Base-by-base conservation (phyloP, 495 filamentous ascomycete genomes). In the Lophiostoma macrostomum region DNA sequence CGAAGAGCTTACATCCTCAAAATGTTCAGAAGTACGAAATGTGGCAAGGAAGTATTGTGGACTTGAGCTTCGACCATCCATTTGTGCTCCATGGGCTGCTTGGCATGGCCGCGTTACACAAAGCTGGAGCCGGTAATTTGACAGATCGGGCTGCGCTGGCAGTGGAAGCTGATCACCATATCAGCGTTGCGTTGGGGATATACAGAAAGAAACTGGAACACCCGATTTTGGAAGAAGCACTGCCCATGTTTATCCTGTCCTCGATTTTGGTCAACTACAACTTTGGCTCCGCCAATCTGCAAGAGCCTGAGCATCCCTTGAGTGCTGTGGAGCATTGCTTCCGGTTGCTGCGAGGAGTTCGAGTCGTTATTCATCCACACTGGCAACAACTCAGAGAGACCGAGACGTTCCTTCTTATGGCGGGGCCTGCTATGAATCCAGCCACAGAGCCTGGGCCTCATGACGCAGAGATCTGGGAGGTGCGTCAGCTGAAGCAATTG, bases 21-120 rank as follows among this genome's bases (percentile, higher is more conserved):
- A 6, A 4, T 3, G n/a, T 4, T 20, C 13, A 14, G 3, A 12
- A 2, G 23, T 7, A 27, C 13, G 2, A 4, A 1, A 7, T 43
- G 7, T 44, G 30, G 37, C 7, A 36, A 22, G 22, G 19, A 4
- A 22, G 46, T 4, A 16, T 44, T 14, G 28, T 37, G 5, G 47
- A 58, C 16, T 3, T 58, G 19, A 49, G 16, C 11, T 47, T 58
- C 45, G 38, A 45, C 7, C 48, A 58, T 23, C 47, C 46, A 2
- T 58, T 58, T 43, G 25, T 58, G 3, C 55, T 58, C 4, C 55
- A 38, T 18, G 47, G 55, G 1, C 11, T 58, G 6, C 49, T 58
- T 3, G 55, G 37, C 20, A 18, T 58, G 8, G 39, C 47, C 5
- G 48, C 55, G 4, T n/a, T 58, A 1, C 55, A 58, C 37, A 48